Base-by-base conservation (phyloP, 2,329 filamentous ascomycete species). In the Microsporum audouinii region DNA sequence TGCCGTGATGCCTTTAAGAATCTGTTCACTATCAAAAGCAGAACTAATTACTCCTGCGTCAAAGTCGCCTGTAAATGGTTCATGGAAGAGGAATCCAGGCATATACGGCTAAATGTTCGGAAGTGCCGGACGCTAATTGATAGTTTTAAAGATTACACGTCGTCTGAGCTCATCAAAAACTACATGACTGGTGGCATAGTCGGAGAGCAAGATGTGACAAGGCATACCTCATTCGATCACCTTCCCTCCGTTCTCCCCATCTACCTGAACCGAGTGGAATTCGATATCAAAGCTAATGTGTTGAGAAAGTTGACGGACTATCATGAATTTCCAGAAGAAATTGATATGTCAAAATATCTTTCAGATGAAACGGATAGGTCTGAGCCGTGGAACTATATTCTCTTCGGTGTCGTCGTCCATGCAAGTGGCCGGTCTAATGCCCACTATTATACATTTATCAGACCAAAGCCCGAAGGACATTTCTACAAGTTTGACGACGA, bases 401-500 rank as follows among this genome's bases (percentile, higher is more conserved):
- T 99, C 23, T 92, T 99, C 69, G 91, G 94, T 63, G 94, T 99
- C 27, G 80, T 99, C 49, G 94, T 99, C 5, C 94, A 99, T 75
- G 96, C 90, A 67, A 95, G 94, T 63, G 94, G 97, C 70, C 81
- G 97, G 60, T 96, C 97, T 73, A 92, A 94, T 8, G 95, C 94
- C 2, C 94, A 99, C 75, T 99, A 99, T 76, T 99, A 99, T 71
- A 92, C 94, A 0, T 99, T 95, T 74, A 77, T 99, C 68, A 96
- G 96, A 72, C 94, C 95, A 0, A 84, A 86, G 62, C 95, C 95
- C 75, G 89, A 96, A 64, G 92, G 94, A 34, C 85, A 89, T 77
- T 99, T 96, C 77, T 97, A 95, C 79, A 94, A 88, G 69, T 99
- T 96, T 68, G 94, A 99, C 68, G 94, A 99, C 66, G 95, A 99